A percentile compares a stretch with the other conserved stretches of the same genome.
These are phyloP conservation scores for Mycena leptocephala DNA, from an alignment of 768 basidiomycete genomes.

Conservation along the genomic window DNA sequence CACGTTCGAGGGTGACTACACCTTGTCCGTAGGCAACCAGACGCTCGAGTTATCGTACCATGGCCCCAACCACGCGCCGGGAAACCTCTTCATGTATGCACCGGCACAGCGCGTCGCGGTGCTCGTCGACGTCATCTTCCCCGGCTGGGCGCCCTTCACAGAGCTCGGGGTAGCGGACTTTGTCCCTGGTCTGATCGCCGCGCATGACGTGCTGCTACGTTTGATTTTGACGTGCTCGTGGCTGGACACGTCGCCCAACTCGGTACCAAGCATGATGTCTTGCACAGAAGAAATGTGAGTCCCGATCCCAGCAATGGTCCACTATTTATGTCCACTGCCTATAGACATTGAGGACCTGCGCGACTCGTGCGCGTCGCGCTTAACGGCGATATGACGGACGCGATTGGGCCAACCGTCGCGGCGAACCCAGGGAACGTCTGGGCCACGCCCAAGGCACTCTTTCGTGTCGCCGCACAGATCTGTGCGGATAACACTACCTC, in stretches of 20 bases:
- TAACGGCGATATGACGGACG: not conserved
- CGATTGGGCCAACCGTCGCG: conserved; percentile 9
- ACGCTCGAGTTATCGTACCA: too few species aligned
- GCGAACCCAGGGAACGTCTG: conserved; percentile 3
- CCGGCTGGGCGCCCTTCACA: not conserved
- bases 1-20: conserved; percentile 8
- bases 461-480: conserved; percentile 1
- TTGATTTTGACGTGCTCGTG: conserved; percentile 15
- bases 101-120: conserved; percentile 16
- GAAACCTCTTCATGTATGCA: conserved; percentile 18
- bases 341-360: conserved; percentile 11
- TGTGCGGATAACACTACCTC: conserved; percentile 15
- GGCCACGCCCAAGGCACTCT: not conserved
- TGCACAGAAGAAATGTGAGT: conserved; percentile 18
- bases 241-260: conserved; percentile 16
- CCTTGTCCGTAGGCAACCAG: too few species aligned
- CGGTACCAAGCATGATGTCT: conserved; percentile 12
- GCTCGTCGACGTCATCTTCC: conserved; percentile 15
- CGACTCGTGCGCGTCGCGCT: conserved; percentile 3
- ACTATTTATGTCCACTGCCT: not conserved
- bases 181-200: not conserved
- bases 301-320: not conserved
- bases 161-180: not conserved
- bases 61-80: conserved; percentile 9
- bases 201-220: conserved; percentile 2